Conservation (phyloP, 306 rosid genomes). For the Vicia faba region DNA sequence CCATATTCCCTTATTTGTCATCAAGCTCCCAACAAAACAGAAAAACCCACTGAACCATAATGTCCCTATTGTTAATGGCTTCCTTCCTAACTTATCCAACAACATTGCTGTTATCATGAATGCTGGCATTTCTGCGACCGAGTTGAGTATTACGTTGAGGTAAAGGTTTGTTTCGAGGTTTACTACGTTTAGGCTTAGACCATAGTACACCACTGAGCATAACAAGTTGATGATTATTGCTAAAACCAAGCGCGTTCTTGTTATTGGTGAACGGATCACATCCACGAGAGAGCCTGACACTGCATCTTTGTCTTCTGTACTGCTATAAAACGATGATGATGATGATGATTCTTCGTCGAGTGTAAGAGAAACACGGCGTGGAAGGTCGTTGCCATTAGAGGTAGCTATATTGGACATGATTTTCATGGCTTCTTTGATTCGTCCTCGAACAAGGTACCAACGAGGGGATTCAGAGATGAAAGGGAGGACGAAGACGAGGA, state of each 20-base stretch:
- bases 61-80: conserved; percentile 67
- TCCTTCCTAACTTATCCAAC: conserved; percentile 59
- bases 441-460: conserved; percentile 86
- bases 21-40: conserved; percentile 61
- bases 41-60: conserved; percentile 81
- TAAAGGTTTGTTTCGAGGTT: conserved; percentile 75
- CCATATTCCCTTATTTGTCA: conserved; percentile 51
- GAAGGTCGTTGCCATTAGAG: conserved; percentile 59
- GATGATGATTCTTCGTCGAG: conserved; percentile 58
- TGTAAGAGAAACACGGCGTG: conserved; percentile 41
- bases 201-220: conserved; percentile 79
- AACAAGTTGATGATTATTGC: conserved; percentile 60
- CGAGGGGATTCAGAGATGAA: conserved; percentile 85
- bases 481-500: conserved; percentile 58
- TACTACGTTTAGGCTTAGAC: conserved; percentile 74
- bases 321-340: background rate
- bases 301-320: conserved; percentile 38
- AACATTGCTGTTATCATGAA: conserved; percentile 67
- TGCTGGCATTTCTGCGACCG: conserved; percentile 91
- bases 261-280: conserved; percentile 58
- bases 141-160: conserved; percentile 63
- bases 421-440: conserved; percentile 56
- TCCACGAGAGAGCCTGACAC: conserved; percentile 62
- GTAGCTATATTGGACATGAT: conserved; percentile 68
- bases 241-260: conserved; percentile 63